phyloP scores from a whole-genome alignment of 2,329 filamentous ascomycete genomes.

The Fusarium tupiense region DNA sequence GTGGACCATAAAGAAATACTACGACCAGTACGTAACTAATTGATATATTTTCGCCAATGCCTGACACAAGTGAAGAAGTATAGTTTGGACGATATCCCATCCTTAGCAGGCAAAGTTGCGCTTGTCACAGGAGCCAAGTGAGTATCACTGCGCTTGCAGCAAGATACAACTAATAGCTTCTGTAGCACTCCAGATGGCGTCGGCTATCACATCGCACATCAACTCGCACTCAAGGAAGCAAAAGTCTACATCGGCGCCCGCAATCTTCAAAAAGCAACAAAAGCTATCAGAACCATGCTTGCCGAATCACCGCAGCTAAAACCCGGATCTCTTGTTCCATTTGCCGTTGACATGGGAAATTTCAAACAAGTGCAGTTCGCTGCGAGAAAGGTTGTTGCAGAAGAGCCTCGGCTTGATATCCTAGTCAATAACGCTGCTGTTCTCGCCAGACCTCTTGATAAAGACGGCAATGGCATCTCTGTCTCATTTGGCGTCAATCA shows the following conservation, averaged over 20 bases:
- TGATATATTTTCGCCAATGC: fast-evolving
- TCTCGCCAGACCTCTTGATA: neutral
- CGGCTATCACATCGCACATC: neutral
- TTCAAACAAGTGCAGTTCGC: neutral
- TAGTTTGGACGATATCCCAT: neutral
- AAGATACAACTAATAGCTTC: too few relatives aligned
- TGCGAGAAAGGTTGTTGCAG: neutral
- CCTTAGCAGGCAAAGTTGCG: neutral
- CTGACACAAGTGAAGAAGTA: neutral
- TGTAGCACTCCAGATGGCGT: neutral
- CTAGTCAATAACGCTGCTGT: neutral
- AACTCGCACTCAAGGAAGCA: neutral
- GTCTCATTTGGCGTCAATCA: neutral
- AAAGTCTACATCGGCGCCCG: neutral
- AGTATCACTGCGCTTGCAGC: fast-evolving
- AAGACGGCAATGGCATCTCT: neutral
- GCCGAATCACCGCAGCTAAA: neutral
- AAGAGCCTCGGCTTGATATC: neutral
- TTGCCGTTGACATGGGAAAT: neutral
- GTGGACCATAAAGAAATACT: neutral
- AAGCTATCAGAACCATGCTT: neutral
- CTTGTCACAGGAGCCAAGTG: neutral
- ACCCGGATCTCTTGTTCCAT: neutral
- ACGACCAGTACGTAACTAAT: neutral
- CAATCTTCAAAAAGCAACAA: neutral